Conservation (phyloP, 2,329 filamentous ascomycete genomes). For the Calonectria montana region DNA sequence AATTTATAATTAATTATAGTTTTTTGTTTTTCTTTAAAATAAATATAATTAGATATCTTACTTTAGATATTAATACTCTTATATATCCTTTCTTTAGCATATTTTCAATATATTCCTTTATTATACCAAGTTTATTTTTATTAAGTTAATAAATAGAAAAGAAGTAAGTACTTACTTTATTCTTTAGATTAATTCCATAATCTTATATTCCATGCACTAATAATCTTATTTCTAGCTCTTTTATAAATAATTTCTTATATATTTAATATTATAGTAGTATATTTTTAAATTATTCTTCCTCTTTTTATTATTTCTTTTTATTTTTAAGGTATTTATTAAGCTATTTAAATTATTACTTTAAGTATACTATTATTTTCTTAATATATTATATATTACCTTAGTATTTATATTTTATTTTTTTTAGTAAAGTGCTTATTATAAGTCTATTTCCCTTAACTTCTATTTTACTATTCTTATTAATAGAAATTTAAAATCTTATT, state of each 20-base stretch:
- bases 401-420: constrained; percentile 13
- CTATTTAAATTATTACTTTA: constrained; percentile 20
- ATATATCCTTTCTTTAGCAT: too few relatives aligned
- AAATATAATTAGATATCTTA: too few relatives aligned
- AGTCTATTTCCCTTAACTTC: background rate
- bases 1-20: constrained; percentile 42
- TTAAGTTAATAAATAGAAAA: constrained; percentile 28
- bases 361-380: background rate
- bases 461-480: background rate
- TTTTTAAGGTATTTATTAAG: background rate
- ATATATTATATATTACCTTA: constrained; percentile 10
- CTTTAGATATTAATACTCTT: too few relatives aligned
- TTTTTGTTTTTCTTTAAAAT: constrained; percentile 28
- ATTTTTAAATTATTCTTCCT: constrained; percentile 13
- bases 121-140: constrained; percentile 23
- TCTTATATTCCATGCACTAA: constrained; percentile 19
- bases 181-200: constrained; percentile 19
- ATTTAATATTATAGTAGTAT: constrained; percentile 25
- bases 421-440: background rate
- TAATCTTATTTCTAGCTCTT: constrained; percentile 24
- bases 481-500: background rate
- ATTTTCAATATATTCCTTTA: too few relatives aligned
- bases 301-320: background rate
- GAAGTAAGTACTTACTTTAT: constrained; percentile 13
- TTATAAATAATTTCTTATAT: constrained; percentile 30